Percentiles rank a stretch among this genome's conserved stretches.
Evolutionary conservation across 2,329 filamentous ascomycete genomes (phyloP).

Genomic region (Bimuria novae-zelandiae): DNA sequence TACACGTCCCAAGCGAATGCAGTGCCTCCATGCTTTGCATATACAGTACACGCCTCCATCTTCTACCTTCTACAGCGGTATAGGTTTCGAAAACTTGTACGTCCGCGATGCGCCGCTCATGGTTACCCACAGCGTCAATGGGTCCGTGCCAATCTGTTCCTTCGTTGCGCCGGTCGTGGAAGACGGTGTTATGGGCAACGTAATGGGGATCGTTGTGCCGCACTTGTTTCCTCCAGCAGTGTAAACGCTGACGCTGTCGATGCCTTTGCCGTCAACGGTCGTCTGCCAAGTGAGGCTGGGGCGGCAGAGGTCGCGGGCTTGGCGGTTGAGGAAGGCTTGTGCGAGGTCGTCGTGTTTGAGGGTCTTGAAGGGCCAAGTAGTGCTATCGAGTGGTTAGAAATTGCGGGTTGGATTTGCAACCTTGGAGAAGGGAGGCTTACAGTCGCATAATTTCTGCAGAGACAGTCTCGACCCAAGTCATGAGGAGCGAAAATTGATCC

Average conservation of each 20-base stretch:
- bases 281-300: slow-evolving; percentile 56
- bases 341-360: slow-evolving; percentile 62
- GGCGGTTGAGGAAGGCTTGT: slow-evolving; percentile 57
- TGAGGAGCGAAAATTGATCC: slow-evolving; percentile 57
- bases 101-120: slow-evolving; percentile 43
- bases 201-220: slow-evolving; percentile 58
- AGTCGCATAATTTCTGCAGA: slow-evolving; percentile 60
- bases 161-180: slow-evolving; percentile 51
- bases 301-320: slow-evolving; percentile 58
- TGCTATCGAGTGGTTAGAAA: slow-evolving; percentile 25
- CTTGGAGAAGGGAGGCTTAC: slow-evolving; percentile 14
- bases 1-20: neutral
- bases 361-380: slow-evolving; percentile 58
- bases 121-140: slow-evolving; percentile 46
- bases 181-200: slow-evolving; percentile 54
- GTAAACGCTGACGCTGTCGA: slow-evolving; percentile 57
- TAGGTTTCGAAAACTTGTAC: slow-evolving; percentile 37
- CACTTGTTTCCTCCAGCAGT: slow-evolving; percentile 56
- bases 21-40: neutral
- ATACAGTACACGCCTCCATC: neutral
- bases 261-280: slow-evolving; percentile 49
- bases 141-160: slow-evolving; percentile 59
- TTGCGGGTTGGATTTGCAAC: no score
- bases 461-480: slow-evolving; percentile 61
- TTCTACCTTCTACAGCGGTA: slow-evolving; percentile 26